Conservation (phyloP, 768 basidiomycete genomes). For the Glaciozyma antarctica region DNA sequence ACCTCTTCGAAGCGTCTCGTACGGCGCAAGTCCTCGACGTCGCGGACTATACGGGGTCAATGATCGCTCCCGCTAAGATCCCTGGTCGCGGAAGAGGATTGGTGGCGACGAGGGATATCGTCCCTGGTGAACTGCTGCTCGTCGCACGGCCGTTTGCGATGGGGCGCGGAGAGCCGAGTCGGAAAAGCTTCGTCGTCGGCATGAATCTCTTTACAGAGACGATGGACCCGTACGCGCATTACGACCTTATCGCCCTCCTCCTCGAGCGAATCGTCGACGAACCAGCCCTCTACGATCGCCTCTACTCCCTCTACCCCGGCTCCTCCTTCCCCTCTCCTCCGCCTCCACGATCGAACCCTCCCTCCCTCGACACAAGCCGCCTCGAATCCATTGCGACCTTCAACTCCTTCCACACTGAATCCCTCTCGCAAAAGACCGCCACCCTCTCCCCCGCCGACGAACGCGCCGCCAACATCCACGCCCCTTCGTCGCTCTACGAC, state of each 20-base stretch:
- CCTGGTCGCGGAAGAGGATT: slow-evolving; percentile 72
- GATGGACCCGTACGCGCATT: slow-evolving; percentile 14
- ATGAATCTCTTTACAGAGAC: slow-evolving; percentile 7
- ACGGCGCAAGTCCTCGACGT: slow-evolving; percentile 48
- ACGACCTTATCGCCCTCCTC: slow-evolving; percentile 9
- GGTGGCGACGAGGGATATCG: slow-evolving; percentile 58
- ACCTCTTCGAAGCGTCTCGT: slow-evolving; percentile 2
- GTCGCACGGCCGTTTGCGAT: slow-evolving; percentile 49
- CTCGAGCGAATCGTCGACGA: slow-evolving; percentile 43
- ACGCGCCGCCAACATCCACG: slow-evolving; percentile 55
- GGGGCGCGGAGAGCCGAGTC: slow-evolving; percentile 38
- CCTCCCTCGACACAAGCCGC: slow-evolving; percentile 22
- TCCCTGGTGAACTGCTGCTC: slow-evolving; percentile 68
- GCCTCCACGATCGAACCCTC: slow-evolving; percentile 33
- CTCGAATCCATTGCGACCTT: slow-evolving; percentile 37
- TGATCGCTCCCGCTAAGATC: slow-evolving; percentile 60
- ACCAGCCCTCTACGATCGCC: too few relatives aligned
- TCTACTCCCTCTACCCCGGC: not conserved
- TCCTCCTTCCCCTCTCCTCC: not conserved
- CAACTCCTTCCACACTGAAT: slow-evolving; percentile 16
- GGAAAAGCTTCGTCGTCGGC: slow-evolving; percentile 53
- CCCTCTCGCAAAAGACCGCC: slow-evolving; percentile 6
- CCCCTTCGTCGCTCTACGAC: slow-evolving; percentile 74
- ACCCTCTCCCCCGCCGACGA: slow-evolving; percentile 11
- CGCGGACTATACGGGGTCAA: slow-evolving; percentile 33